phyloP scores from a whole-genome alignment of 2,329 filamentous ascomycete genomes.

The Colletotrichum chrysophilum region DNA sequence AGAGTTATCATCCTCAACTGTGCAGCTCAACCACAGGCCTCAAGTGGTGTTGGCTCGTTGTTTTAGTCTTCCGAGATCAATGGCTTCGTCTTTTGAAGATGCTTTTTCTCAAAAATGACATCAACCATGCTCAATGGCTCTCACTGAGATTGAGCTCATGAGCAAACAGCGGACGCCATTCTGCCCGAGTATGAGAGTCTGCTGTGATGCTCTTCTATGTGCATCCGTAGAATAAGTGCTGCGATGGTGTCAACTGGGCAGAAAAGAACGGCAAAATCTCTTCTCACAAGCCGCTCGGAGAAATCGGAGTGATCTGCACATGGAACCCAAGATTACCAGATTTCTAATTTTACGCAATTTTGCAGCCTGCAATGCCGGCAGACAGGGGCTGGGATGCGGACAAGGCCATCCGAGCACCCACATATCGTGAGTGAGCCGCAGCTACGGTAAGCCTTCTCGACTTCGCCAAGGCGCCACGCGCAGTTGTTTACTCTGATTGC shows the following conservation, averaged over 20 bases:
- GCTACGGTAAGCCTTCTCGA: neutral
- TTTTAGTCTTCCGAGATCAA: neutral
- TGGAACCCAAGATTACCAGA: neutral
- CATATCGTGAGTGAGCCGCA: neutral
- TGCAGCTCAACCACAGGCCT: neutral
- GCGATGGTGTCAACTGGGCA: neutral
- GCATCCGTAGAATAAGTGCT: neutral
- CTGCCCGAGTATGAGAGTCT: neutral
- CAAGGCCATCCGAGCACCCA: neutral
- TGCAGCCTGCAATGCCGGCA: neutral
- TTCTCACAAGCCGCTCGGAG: neutral
- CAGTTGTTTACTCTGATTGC: neutral
- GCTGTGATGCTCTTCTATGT: neutral
- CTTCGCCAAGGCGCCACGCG: neutral
- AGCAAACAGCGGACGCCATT: neutral
- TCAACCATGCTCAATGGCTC: too few relatives aligned
- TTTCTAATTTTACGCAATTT: neutral
- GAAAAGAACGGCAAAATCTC: neutral
- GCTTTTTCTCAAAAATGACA: too few relatives aligned
- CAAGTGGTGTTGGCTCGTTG: neutral
- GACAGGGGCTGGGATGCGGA: neutral
- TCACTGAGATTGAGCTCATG: neutral
- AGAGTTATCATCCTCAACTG: neutral
- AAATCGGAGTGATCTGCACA: neutral
- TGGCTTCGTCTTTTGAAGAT: neutral